These are phyloP conservation scores for Chrysoporthe cubensis DNA, from an alignment of 2,329 filamentous ascomycete genomes.

Conservation along the genomic window DNA sequence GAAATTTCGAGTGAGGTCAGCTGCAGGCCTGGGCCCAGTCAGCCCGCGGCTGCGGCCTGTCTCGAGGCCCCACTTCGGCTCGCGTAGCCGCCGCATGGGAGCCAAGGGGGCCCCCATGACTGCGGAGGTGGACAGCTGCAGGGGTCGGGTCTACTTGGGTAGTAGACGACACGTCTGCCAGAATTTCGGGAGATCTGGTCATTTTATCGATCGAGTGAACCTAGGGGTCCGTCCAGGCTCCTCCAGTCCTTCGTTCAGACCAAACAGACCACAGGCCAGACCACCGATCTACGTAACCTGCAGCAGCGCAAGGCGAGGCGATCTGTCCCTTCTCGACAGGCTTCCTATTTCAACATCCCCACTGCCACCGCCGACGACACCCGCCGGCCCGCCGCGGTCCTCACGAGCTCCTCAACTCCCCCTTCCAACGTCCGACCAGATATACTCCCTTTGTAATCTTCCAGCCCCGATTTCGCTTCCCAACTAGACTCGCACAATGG, in stretches of 20 bases:
- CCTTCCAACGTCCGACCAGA: not conserved
- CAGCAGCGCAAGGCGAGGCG: constrained; percentile 4
- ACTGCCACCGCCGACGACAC: constrained; percentile 7
- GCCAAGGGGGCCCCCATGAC: not conserved
- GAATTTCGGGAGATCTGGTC: constrained; percentile 24
- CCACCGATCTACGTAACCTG: not conserved
- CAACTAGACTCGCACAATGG: constrained; percentile 18
- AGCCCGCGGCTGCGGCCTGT: not conserved
- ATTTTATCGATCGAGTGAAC: not conserved
- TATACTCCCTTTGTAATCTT: not conserved
- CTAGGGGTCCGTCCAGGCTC: not conserved
- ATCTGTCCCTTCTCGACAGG: constrained; percentile 24
- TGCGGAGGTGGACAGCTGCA: constrained; percentile 16
- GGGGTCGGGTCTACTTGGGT: constrained; percentile 7
- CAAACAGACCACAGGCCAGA: not conserved
- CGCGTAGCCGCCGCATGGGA: not conserved
- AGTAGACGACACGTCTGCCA: constrained; percentile 27
- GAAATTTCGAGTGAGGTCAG: constrained; percentile 1
- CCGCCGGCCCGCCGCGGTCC: not conserved
- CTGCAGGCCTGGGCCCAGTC: not conserved
- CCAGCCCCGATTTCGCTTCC: not conserved
- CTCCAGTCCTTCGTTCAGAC: not conserved
- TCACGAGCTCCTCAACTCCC: not conserved
- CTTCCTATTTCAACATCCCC: constrained; percentile 14
- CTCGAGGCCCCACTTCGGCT: not conserved